Evolutionary conservation across 192 early-diverging fungal genomes (phyloP), one percentile per base, ranked within the genome.

Genomic region (Thamnidium elegans): DNA sequence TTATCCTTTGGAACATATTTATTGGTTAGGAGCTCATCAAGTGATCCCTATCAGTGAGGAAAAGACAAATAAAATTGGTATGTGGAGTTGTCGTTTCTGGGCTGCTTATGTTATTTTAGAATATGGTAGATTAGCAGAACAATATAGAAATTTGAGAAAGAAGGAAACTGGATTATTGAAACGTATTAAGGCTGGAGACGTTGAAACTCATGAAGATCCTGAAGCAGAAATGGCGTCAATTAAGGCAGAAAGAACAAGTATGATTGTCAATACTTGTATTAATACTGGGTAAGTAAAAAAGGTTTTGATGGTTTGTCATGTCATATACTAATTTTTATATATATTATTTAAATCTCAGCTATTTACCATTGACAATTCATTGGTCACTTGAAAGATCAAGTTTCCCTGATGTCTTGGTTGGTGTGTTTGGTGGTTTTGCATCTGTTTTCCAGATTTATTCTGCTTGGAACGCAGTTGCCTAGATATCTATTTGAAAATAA

Each of bases 21-120:
- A 94, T 84, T 99, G 93, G 92, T 81, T 99, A 54, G 92, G 85
- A 7, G 81, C 86, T 21, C 93, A 99, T 67, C 81, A 90, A 50
- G 81, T 97, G 17, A 86, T 97, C 50, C 80, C 86, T 19, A 73
- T 96, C 53, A 78, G 87, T 8, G 86, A 89, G 45, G 79, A 82
- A 32, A 84, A 84, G 21, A 85, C 88, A 34, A 90, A 94, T 67
- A 74, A 78, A 36, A 82, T 95, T 54, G 89, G 89, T 20, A 89
- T 94, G 63, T 98, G 96, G 96, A 89, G 86, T 55, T 98, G 96
- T 69, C 83, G 96, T 31, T 95, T 95, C 87, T 98, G 96, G 96
- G 96, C 94, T 0, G 82, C 79, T 20, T 96, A 95, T 81, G 93
- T 96, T 0, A 80, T 90, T 10, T 73, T 98, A 63, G 91, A 98